Percentiles rank a stretch among this genome's conserved stretches.
Evolutionary conservation across 2,329 filamentous ascomycete genomes (phyloP).

Genomic region (Xylaria sp.): DNA sequence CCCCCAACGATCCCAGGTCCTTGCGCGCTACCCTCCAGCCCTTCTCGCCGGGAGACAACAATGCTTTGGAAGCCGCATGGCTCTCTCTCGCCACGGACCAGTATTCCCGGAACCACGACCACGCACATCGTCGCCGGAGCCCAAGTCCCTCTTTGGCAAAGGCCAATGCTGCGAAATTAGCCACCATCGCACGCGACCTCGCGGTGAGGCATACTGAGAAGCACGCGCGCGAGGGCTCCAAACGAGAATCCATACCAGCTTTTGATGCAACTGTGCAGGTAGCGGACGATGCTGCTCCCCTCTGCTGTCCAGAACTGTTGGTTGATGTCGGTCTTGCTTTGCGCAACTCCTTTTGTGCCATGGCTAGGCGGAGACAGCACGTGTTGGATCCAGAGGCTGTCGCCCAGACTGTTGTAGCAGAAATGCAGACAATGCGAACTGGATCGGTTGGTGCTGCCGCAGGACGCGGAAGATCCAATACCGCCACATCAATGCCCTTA

Average conservation of each 20-base stretch:
- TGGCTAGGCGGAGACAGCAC: conserved; percentile 55
- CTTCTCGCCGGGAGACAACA: conserved; percentile 82
- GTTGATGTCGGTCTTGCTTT: conserved; percentile 61
- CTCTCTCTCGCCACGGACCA: conserved; percentile 64
- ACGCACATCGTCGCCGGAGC: conserved; percentile 49
- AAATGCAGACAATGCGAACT: conserved; percentile 45
- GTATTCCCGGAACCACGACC: conserved; percentile 60
- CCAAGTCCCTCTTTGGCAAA: conserved; percentile 50
- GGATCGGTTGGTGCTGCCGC: conserved; percentile 39
- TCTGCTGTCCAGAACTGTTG: conserved; percentile 62
- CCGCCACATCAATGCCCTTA: conserved; percentile 33
- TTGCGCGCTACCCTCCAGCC: conserved; percentile 74
- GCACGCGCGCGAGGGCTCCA: conserved; percentile 54
- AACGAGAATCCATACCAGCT: conserved; percentile 47
- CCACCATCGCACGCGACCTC: conserved; percentile 55
- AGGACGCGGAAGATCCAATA: conserved; percentile 36
- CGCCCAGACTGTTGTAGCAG: conserved; percentile 57
- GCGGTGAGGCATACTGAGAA: conserved; percentile 59
- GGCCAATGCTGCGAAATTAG: conserved; percentile 52
- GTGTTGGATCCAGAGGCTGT: conserved; percentile 58
- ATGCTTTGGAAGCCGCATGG: conserved; percentile 83
- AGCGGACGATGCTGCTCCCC: conserved; percentile 47
- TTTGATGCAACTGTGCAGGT: conserved; percentile 46
- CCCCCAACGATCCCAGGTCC: conserved; percentile 60
- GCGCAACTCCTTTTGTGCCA: conserved; percentile 60